phyloP scores from a whole-genome alignment of 192 early-diverging fungal species.

The Geosiphon pyriformis region DNA sequence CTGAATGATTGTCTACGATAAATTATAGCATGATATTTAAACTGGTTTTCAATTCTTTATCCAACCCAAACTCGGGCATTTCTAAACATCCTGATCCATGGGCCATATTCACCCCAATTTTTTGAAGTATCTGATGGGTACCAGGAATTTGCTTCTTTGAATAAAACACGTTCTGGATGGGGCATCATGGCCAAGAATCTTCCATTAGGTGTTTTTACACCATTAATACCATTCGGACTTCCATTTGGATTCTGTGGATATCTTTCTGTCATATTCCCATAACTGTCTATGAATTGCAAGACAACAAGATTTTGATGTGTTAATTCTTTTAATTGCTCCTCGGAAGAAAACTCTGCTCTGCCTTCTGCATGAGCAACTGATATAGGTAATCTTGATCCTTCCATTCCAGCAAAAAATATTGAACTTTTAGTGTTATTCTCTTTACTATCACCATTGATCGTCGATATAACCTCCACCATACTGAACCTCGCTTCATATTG shows the following conservation, averaged over 20 bases:
- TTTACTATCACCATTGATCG: too few relatives aligned
- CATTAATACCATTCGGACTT: conserved; percentile 80
- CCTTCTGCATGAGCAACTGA: conserved; percentile 98
- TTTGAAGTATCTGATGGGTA: conserved; percentile 47
- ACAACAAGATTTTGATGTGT: conserved; percentile 53
- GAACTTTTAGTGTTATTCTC: conserved; percentile 20
- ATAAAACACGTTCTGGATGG: conserved; percentile 92
- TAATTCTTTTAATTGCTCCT: conserved; percentile 40
- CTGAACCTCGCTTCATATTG: conserved; percentile 93
- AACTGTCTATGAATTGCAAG: conserved; percentile 80
- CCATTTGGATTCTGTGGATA: conserved; percentile 99
- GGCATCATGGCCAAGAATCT: conserved; percentile 96
- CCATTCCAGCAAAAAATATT: conserved; percentile 91
- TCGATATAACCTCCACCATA: conserved; percentile 67
- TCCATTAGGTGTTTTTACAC: conserved; percentile 75
- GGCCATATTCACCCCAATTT: conserved; percentile 66
- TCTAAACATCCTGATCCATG: conserved; percentile 90
- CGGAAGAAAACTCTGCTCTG: conserved; percentile 65
- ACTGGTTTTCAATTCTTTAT: too few relatives aligned
- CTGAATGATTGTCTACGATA: too few relatives aligned
- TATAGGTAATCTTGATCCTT: conserved; percentile 84
- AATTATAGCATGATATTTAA: too few relatives aligned
- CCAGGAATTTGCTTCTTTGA: conserved; percentile 87
- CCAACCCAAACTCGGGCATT: conserved; percentile 90
- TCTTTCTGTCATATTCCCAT: conserved; percentile 63